phyloP scores from a whole-genome alignment of 176 grass and related monocot genomes.

The Ensete glaucum region DNA sequence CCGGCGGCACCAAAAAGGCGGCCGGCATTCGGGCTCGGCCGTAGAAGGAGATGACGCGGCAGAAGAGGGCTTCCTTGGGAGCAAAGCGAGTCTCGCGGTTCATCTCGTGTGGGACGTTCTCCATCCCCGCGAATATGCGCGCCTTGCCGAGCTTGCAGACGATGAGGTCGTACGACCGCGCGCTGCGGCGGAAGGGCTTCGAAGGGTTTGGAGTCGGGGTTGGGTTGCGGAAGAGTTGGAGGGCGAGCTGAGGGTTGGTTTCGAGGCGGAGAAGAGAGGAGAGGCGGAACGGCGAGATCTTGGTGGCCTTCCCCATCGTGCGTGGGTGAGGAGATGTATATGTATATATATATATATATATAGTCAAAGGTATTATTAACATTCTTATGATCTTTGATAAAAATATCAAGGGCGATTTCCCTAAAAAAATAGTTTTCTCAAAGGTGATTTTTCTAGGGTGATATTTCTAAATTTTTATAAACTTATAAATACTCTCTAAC shows the following conservation, averaged over 20 bases:
- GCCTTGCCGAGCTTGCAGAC: slow-evolving; percentile 49
- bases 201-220: background rate
- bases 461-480: too few species aligned
- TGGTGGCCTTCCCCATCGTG: slow-evolving; percentile 13
- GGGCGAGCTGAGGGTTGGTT: slow-evolving; percentile 27
- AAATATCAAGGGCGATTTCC: too few species aligned
- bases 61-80: slow-evolving; percentile 36
- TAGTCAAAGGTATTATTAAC: too few species aligned
- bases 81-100: slow-evolving; percentile 3
- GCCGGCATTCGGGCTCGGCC: slow-evolving; percentile 34
- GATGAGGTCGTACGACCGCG: slow-evolving; percentile 46
- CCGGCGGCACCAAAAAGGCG: slow-evolving; percentile 32
- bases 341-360: too few species aligned
- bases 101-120: slow-evolving; percentile 33
- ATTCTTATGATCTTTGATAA: too few species aligned
- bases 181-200: slow-evolving; percentile 19
- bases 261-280: slow-evolving; percentile 48
- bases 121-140: slow-evolving; percentile 47
- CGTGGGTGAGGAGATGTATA: background rate
- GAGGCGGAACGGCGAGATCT: slow-evolving; percentile 33
- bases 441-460: too few species aligned
- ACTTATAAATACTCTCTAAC: too few species aligned
- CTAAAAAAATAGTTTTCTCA: too few species aligned
- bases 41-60: slow-evolving; percentile 44
- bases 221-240: slow-evolving; percentile 37